Evolutionary conservation across 2,329 filamentous ascomycete genomes (phyloP), one percentile per base, ranked within the genome.

Genomic region (Canariomyces notabilis): DNA sequence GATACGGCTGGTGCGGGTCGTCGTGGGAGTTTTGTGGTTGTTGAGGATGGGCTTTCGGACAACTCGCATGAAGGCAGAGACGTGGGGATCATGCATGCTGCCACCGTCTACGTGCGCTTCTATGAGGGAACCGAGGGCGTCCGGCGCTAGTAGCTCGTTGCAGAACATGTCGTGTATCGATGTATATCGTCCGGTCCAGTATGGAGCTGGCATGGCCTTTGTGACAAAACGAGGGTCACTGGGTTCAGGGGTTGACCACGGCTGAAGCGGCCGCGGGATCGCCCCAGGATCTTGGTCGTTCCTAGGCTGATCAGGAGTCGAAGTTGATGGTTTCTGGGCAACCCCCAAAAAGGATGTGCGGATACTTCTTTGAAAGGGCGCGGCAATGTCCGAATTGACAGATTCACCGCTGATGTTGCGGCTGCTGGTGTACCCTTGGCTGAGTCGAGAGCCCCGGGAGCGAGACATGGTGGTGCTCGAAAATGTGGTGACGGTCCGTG

Each of bases 111-210:
- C 21, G 4, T 58, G 55, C 1, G 53, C 51, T 15, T 55, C 42
- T 23, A 57, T 45, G n/a, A 61, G 31, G 7, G 46, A 43, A 11
- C 51, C 40, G n/a, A 62, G 53, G 12, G 55, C 56, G 7, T 49
- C 37, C 1, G 49, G 37, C n/a, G 46, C 52, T 1, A 62, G 53
- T 2, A 56, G 56, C 52, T 76, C 72, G 48, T 64, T 70, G 44
- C 67, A 68, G 52, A 74, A 71, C n/a, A 69, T 71, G 61, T 84
- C 80, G 41, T 75, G 69, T 0, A 83, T 62, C 2, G 76, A 65
- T 41, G 72, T 65, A 58, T 83, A 82, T 32, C 82, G 76, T 15
- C 82, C 82, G 9, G 72, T 67, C 82, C 82, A 85, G 61, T 82
- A 84, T 2, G 68, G 61, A 2, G 72, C 69, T 5, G 70, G 63